Evolutionary conservation across 2,329 filamentous ascomycete species (phyloP).

Genomic region (Aspergillus aculeatinus): DNA sequence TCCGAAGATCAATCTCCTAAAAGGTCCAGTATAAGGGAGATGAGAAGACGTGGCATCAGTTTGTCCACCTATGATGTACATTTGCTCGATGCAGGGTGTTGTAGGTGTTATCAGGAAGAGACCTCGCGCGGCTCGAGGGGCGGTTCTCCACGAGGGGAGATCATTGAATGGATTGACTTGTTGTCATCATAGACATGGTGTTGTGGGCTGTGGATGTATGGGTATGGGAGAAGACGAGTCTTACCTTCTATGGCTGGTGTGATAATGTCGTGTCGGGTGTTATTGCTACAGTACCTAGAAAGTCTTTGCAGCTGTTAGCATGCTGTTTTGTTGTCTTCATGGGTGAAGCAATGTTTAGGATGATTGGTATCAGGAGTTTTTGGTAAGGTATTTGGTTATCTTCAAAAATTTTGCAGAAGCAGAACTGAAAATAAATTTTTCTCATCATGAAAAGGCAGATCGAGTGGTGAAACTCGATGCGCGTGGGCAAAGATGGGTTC

Average conservation of each 20-base stretch:
- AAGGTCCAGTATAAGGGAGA: conserved; percentile 49
- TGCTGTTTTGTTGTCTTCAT: neutral
- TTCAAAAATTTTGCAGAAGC: conserved; percentile 61
- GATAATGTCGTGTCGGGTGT: neutral
- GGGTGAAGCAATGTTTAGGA: conserved; percentile 12
- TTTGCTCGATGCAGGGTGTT: conserved; percentile 17
- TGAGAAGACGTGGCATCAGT: conserved; percentile 28
- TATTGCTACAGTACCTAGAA: conserved; percentile 8
- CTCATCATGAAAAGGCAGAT: conserved; percentile 45
- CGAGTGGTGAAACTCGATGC: neutral
- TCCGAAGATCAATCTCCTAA: conserved; percentile 16
- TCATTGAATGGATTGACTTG: conserved; percentile 65
- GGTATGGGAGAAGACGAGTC: conserved; percentile 17
- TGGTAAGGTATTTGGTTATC: conserved; percentile 60
- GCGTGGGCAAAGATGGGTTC: conserved; percentile 1
- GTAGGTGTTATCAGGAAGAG: neutral
- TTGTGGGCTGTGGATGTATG: conserved; percentile 8
- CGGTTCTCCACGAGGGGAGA: conserved; percentile 39
- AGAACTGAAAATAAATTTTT: conserved; percentile 59
- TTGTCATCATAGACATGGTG: conserved; percentile 54
- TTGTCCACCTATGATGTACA: conserved; percentile 19
- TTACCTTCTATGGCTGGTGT: conserved; percentile 23
- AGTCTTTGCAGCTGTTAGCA: conserved; percentile 18
- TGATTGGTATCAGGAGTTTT: conserved; percentile 47
- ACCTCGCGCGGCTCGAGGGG: conserved; percentile 30